Evolutionary conservation across 345 rosid species (phyloP).

Genomic region (Pistacia integerrima): DNA sequence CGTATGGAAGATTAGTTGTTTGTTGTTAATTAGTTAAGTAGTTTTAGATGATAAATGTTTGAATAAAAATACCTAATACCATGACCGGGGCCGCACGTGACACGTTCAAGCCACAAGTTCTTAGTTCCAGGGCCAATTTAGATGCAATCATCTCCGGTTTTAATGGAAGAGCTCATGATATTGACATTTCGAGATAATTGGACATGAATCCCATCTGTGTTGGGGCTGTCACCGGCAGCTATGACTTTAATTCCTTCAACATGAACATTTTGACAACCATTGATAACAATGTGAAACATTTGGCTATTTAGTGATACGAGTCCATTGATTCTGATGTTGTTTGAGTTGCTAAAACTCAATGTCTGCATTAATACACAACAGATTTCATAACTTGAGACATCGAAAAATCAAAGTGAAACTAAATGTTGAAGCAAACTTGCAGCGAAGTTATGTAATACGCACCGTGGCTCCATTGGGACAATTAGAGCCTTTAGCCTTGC

Average conservation of each 20-base stretch:
- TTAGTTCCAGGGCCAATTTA: conserved; percentile 28
- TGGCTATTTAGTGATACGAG: conserved; percentile 31
- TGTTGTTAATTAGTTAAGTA: neutral
- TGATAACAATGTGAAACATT: conserved; percentile 27
- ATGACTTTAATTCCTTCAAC: conserved; percentile 16
- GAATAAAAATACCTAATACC: conserved; percentile 21
- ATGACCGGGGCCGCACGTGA: conserved; percentile 37
- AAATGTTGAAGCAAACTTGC: neutral
- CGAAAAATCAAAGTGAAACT: neutral
- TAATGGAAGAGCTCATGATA: conserved; percentile 14
- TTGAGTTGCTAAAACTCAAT: conserved; percentile 24
- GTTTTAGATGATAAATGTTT: neutral
- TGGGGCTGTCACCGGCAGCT: conserved; percentile 29
- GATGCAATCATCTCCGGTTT: conserved; percentile 35
- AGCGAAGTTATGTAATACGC: neutral
- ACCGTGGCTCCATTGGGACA: conserved; percentile 23
- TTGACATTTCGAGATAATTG: conserved; percentile 18
- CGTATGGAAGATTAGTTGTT: too few relatives aligned
- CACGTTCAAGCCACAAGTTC: conserved; percentile 20
- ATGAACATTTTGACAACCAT: conserved; percentile 22
- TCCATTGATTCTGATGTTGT: conserved; percentile 17
- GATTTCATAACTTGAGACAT: neutral
- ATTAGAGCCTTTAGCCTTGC: conserved; percentile 4
- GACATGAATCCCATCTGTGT: conserved; percentile 36
- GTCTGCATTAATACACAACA: conserved; percentile 12